These are phyloP conservation scores for Colletotrichum viniferum DNA, from an alignment of 2,329 filamentous ascomycete species.

Conservation along the genomic window DNA sequence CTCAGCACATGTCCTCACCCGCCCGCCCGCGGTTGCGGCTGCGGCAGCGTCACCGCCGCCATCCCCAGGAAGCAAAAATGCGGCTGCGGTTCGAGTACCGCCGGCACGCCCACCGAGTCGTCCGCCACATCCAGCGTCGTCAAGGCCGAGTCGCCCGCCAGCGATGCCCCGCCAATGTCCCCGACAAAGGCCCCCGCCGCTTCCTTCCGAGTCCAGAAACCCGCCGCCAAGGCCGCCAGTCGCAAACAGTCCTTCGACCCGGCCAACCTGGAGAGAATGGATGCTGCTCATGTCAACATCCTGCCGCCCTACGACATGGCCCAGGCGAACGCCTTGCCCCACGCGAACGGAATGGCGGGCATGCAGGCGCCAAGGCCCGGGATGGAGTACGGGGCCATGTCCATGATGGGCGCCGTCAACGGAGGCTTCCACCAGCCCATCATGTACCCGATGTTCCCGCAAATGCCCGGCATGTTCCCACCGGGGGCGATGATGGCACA, in stretches of 20 bases:
- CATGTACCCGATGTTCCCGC: constrained; percentile 14
- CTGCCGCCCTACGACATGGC: constrained; percentile 36
- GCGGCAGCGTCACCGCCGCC: constrained; percentile 67
- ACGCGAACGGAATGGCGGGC: constrained; percentile 26
- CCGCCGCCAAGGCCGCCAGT: constrained; percentile 36
- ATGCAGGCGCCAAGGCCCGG: constrained; percentile 15
- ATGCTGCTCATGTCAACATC: constrained; percentile 56
- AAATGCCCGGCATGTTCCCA: constrained; percentile 12
- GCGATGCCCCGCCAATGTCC: constrained; percentile 35
- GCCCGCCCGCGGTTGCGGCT: constrained; percentile 64
- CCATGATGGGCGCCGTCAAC: constrained; percentile 18
- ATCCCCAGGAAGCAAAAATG: constrained; percentile 65
- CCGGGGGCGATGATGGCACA: not conserved
- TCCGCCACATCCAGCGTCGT: constrained; percentile 13
- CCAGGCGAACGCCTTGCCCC: not conserved
- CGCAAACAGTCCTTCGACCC: constrained; percentile 57
- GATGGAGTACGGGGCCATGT: constrained; percentile 18
- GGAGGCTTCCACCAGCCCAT: constrained; percentile 19
- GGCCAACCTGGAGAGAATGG: constrained; percentile 54
- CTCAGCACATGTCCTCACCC: constrained; percentile 73
- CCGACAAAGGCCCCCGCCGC: constrained; percentile 36
- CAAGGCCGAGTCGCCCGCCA: constrained; percentile 28
- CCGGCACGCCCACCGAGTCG: constrained; percentile 21
- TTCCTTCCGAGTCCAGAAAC: constrained; percentile 52
- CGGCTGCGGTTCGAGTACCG: constrained; percentile 46